These are phyloP conservation scores for Sporodiniella umbellata DNA, from an alignment of 371 early-diverging fungal genomes.

Conservation along the genomic window DNA sequence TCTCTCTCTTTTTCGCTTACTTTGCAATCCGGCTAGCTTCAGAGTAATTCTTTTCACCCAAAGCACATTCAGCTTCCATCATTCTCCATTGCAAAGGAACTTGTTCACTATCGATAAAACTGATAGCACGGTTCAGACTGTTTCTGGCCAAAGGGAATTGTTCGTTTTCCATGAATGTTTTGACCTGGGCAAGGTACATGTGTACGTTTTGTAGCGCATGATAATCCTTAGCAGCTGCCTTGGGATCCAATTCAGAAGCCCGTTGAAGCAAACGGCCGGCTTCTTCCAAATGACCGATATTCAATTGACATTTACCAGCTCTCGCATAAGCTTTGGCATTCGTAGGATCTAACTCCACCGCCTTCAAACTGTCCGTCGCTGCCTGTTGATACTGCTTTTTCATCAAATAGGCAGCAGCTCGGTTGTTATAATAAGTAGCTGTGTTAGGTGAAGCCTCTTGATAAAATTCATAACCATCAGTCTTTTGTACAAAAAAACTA, in stretches of 20 bases:
- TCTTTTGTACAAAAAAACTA: slow-evolving; percentile 1
- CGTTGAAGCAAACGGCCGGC: slow-evolving; percentile 43
- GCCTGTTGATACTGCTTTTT: slow-evolving; percentile 63
- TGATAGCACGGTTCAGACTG: slow-evolving; percentile 62
- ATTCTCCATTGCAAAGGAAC: slow-evolving; percentile 69
- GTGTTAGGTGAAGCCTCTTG: slow-evolving; percentile 59
- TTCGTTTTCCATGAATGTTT: slow-evolving; percentile 47
- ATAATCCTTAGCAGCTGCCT: slow-evolving; percentile 48
- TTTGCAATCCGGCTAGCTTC: slow-evolving; percentile 66
- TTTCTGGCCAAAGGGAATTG: slow-evolving; percentile 63
- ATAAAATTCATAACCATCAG: no score
- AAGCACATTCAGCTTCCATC: slow-evolving; percentile 67
- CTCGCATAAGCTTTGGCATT: slow-evolving; percentile 72
- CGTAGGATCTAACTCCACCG: slow-evolving; percentile 59
- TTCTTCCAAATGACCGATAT: slow-evolving; percentile 61
- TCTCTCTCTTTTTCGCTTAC: no score
- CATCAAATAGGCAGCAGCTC: slow-evolving; percentile 82
- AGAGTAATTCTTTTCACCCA: slow-evolving; percentile 64
- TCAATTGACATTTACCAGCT: slow-evolving; percentile 70
- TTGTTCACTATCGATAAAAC: slow-evolving; percentile 52
- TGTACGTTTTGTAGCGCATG: slow-evolving; percentile 48
- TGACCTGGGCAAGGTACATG: slow-evolving; percentile 57
- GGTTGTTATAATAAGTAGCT: slow-evolving; percentile 74
- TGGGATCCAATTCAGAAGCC: slow-evolving; percentile 43
- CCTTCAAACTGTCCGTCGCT: slow-evolving; percentile 66